These are phyloP conservation scores for Cydonia oblonga DNA, from an alignment of 331 rosid species.

Conservation along the genomic window DNA sequence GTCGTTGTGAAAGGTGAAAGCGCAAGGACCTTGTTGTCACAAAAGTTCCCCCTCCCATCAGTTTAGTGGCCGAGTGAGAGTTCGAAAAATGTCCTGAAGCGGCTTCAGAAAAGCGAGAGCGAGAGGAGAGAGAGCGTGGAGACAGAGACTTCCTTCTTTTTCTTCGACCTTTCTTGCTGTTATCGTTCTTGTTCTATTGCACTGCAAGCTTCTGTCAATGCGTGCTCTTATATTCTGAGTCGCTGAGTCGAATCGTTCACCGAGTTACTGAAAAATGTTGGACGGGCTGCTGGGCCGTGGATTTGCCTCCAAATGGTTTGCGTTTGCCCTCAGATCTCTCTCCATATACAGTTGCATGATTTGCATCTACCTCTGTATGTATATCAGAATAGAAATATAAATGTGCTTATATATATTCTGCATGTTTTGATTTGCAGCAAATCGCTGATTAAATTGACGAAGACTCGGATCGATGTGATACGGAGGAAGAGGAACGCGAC, in stretches of 20 bases:
- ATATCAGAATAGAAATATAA: neutral
- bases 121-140: neutral
- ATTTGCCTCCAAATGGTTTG: constrained; percentile 65
- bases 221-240: constrained; percentile 14
- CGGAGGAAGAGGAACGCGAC: constrained; percentile 89
- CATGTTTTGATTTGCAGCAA: constrained; percentile 33
- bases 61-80: constrained; percentile 1
- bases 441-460: constrained; percentile 65
- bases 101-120: neutral
- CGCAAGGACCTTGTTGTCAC: constrained; percentile 35
- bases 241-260: constrained; percentile 14
- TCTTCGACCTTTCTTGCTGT: neutral
- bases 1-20: neutral
- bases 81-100: constrained; percentile 15
- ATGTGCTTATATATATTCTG: neutral
- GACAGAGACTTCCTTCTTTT: neutral
- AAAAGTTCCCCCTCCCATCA: neutral
- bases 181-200: constrained; percentile 5
- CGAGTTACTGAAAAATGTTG: constrained; percentile 42
- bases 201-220: constrained; percentile 16
- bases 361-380: neutral
- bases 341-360: neutral
- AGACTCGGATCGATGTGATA: constrained; percentile 84
- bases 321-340: constrained; percentile 35
- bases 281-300: constrained; percentile 86